A percentile compares a stretch with the other conserved stretches of the same genome.
These are phyloP conservation scores for Acanthochlamys bracteata DNA, from an alignment of 106 monocot genomes.

Conservation along the genomic window DNA sequence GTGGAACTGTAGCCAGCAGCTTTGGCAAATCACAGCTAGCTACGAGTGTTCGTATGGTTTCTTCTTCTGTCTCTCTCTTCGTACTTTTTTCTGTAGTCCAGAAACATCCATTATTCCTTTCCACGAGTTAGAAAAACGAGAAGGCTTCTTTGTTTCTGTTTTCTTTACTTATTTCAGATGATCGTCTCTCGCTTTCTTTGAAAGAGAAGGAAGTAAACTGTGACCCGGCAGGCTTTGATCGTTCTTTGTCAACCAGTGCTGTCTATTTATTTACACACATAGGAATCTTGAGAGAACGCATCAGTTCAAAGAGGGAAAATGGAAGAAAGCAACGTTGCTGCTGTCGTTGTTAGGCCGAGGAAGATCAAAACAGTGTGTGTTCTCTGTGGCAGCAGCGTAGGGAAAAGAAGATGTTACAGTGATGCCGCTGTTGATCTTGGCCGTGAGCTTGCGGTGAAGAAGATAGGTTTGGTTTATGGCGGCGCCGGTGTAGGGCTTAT, in stretches of 20 bases:
- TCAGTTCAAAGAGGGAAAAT: neutral
- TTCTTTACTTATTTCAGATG: no score
- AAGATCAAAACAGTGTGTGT: slow-evolving; percentile 45
- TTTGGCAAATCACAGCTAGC: neutral
- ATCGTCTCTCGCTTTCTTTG: no score
- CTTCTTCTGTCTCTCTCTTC: no score
- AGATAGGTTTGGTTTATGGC: slow-evolving; percentile 67
- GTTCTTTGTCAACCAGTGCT: neutral
- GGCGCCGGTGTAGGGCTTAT: slow-evolving; percentile 65
- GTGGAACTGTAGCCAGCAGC: neutral
- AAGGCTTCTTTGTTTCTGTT: no score
- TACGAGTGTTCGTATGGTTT: neutral
- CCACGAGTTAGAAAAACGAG: no score
- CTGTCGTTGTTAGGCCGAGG: neutral
- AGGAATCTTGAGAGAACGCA: neutral
- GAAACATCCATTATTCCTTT: no score
- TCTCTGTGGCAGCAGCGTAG: slow-evolving; percentile 52
- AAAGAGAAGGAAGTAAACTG: neutral
- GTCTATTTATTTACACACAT: neutral
- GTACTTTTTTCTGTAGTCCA: no score
- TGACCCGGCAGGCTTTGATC: neutral
- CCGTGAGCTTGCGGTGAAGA: slow-evolving; percentile 48
- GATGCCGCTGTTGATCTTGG: slow-evolving; percentile 52
- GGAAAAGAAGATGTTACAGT: slow-evolving; percentile 40
- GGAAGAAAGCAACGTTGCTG: neutral